Evolutionary conservation across 169 alveolate genomes (phyloP).

Genomic region (Cryptosporidium felis): DNA sequence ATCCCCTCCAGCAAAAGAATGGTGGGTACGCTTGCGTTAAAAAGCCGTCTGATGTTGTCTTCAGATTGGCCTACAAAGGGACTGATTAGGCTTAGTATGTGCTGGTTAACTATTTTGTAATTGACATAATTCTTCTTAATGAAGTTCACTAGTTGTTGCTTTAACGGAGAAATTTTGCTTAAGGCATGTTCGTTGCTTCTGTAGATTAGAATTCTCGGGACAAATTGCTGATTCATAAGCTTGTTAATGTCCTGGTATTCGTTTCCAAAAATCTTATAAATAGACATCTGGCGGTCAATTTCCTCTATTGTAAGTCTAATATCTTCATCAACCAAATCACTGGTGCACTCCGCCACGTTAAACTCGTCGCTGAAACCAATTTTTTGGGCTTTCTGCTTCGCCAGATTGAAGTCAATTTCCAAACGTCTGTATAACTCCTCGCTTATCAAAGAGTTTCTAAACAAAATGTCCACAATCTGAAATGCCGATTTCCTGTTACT

Average conservation of each 20-base stretch:
- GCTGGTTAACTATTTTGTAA: not conserved
- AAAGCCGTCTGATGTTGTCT: slow-evolving; percentile 18
- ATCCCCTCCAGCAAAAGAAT: slow-evolving; percentile 50
- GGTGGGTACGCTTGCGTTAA: not conserved
- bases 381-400: too few relatives aligned
- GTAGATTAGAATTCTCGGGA: slow-evolving; percentile 45
- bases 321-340: not conserved
- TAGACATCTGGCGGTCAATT: not conserved
- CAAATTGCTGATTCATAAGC: slow-evolving; percentile 23
- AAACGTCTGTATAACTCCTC: not conserved
- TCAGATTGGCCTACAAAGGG: slow-evolving; percentile 68
- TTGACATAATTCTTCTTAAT: slow-evolving; percentile 1
- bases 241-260: not conserved
- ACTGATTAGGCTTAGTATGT: slow-evolving; percentile 19
- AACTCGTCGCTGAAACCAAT: too few relatives aligned
- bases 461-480: not conserved
- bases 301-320: not conserved
- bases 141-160: not conserved
- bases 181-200: not conserved
- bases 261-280: not conserved
- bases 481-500: not conserved
- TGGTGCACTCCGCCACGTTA: too few relatives aligned
- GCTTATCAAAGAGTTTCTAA: not conserved
- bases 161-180: slow-evolving; percentile 6
- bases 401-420: too few relatives aligned